Base-by-base conservation (phyloP, 805 yeast species). In the Metschnikowia orientalis region DNA sequence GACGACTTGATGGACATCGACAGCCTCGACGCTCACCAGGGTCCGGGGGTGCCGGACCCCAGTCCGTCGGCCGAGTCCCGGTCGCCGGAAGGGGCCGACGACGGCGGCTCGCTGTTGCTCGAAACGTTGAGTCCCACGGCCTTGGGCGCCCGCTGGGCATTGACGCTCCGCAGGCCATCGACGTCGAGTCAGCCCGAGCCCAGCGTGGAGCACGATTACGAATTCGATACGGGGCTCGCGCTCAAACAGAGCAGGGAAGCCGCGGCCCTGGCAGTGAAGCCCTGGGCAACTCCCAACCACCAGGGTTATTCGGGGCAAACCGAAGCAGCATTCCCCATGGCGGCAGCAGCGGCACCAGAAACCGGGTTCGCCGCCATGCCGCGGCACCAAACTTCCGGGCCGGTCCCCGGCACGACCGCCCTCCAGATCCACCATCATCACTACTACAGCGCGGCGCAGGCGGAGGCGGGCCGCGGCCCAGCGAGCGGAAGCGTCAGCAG, bases 341-440 rank as follows among this genome's bases (percentile, higher is more conserved):
- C 10, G 18, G 13, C 6, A 7, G 26, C 21, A 8, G 20, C 20
- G 8, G 20, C 20, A 18, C n/a, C n/a, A n/a, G n/a, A n/a, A n/a
- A n/a, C n/a, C n/a, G n/a, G n/a, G n/a, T n/a, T n/a, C n/a, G n/a
- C n/a, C n/a, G n/a, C n/a, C n/a, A n/a, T n/a, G n/a, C n/a, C n/a
- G n/a, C n/a, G n/a, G n/a, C n/a, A n/a, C n/a, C n/a, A n/a, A n/a
- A n/a, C 16, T 12, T 22, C 11, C 8, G 23, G 32, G 10, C 9
- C 23, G 15, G 8, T 13, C 6, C 21, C 20, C 11, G 20, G 15
- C 8, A 5, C 20, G 14, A 30, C 38, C 6, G 42, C 44, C 17
- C 32, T 45, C 11, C 56, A 45, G 46, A 58, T 68, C 29, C 75
- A 71, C 44, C 75, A 71, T 40, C 73, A 72, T 41, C 69, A 71